Evolutionary conservation across 2,329 filamentous ascomycete genomes (phyloP), one percentile per base, ranked within the genome.

Genomic region (Didymella pomorum): DNA sequence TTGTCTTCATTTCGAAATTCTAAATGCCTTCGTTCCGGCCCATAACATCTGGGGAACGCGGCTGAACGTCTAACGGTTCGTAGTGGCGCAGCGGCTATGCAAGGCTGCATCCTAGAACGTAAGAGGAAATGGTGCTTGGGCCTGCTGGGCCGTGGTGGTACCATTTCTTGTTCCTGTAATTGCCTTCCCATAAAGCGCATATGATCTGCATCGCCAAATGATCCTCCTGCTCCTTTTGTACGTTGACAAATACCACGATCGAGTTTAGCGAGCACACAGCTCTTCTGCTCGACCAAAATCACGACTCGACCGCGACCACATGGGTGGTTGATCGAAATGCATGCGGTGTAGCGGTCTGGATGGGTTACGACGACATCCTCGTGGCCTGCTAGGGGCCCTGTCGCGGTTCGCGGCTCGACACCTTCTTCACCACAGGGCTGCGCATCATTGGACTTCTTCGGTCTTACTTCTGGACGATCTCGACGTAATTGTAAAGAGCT

Each of bases 21-120:
- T 37, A 20, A 49, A 33, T 8, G 31, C 51, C 46, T 21, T 39
- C 33, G 49, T 52, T 47, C 45, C 51, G 42, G 47, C 51, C 51
- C 56, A 51, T 49, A 42, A 51, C 43, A 35, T 60, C 51, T 55
- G 52, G 57, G 51, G 57, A 55, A 48, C 35, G 42, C 57, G 52
- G 52, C 47, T 16, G 42, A 51, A 41, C 57, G 52, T 52, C 26
- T 37, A 51, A 55, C 41, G 41, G 50, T 42, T 29, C 26, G 43
- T 45, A 42, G 50, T 53, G 56, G 50, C 56, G 50, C 50, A 53
- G 45, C 18, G 44, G 49, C 21, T 49, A 26, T 44, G 21, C 44
- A 21, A 25, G n/a, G 39, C 18, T n/a, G 37, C 37, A 23, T 43
- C 11, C 39, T 54, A 46, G 41, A 14, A 45, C 41, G 11, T n/a